Evolutionary conservation across 2,329 filamentous ascomycete genomes (phyloP).

Genomic region (Penicillium sclerotigenum): DNA sequence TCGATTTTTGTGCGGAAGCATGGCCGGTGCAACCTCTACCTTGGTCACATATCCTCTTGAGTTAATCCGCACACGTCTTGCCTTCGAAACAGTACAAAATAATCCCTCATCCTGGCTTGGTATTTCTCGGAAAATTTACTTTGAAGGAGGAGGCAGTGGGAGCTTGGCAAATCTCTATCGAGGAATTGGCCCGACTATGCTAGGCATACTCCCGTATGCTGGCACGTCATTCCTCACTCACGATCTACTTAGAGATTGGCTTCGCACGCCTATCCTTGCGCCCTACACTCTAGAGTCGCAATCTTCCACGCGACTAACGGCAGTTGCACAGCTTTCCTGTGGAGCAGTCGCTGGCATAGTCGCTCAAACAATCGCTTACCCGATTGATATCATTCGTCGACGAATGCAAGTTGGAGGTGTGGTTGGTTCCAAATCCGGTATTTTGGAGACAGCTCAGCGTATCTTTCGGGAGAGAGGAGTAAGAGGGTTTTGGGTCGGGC

Average conservation of each 20-base stretch:
- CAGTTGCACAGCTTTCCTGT: not conserved
- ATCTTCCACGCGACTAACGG: constrained; percentile 38
- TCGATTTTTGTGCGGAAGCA: constrained; percentile 50
- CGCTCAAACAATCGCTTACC: constrained; percentile 88
- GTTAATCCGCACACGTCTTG: constrained; percentile 84
- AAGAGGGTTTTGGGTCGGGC: constrained; percentile 82
- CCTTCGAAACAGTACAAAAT: constrained; percentile 78
- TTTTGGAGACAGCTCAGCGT: constrained; percentile 71
- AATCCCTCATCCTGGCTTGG: constrained; percentile 60
- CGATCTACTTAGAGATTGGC: constrained; percentile 79
- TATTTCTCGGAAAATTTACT: constrained; percentile 83
- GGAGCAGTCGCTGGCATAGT: constrained; percentile 84
- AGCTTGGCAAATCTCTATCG: constrained; percentile 91
- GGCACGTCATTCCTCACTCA: constrained; percentile 94
- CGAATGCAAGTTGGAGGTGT: constrained; percentile 96
- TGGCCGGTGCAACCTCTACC: constrained; percentile 76
- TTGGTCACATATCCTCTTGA: constrained; percentile 96
- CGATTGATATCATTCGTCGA: constrained; percentile 84
- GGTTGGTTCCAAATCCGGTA: constrained; percentile 79
- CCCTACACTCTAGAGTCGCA: constrained; percentile 67
- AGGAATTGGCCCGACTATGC: constrained; percentile 82
- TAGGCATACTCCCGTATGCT: constrained; percentile 96
- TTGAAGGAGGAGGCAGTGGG: constrained; percentile 59
- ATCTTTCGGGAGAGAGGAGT: constrained; percentile 74
- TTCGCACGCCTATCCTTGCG: constrained; percentile 68